Evolutionary conservation across 345 rosid genomes (phyloP).

Genomic region (Bruguiera sexangula): DNA sequence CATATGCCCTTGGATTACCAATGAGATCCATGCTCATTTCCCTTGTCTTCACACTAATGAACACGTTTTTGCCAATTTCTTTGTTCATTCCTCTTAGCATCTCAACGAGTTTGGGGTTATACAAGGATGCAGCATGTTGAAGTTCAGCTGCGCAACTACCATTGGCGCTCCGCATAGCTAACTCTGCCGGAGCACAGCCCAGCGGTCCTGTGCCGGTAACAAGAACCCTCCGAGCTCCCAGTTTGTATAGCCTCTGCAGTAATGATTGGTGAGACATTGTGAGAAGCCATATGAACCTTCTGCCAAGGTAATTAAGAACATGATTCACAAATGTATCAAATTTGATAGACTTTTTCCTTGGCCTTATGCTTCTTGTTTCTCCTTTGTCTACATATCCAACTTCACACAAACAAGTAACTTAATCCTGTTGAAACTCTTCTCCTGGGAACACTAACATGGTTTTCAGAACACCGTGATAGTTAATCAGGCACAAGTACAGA

Average conservation of each 20-base stretch:
- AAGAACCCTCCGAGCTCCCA: conserved; percentile 41
- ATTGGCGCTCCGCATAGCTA: conserved; percentile 31
- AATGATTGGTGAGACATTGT: conserved; percentile 19
- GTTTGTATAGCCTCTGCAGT: conserved; percentile 36
- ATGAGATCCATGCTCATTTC: conserved; percentile 39
- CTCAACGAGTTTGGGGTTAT: conserved; percentile 39
- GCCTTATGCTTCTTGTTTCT: too few species aligned
- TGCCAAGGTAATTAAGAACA: too few species aligned
- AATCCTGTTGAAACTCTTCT: too few species aligned
- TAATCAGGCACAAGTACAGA: too few species aligned
- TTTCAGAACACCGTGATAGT: too few species aligned
- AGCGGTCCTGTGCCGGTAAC: conserved; percentile 54
- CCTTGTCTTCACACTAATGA: conserved; percentile 37
- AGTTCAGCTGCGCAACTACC: conserved; percentile 42
- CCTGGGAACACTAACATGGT: too few species aligned
- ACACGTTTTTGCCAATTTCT: conserved; percentile 21
- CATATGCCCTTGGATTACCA: conserved; percentile 38
- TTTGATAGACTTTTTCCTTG: too few species aligned
- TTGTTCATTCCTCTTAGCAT: conserved; percentile 30
- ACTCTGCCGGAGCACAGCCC: conserved; percentile 52
- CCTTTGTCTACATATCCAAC: too few species aligned
- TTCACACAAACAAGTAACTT: too few species aligned
- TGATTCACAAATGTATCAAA: too few species aligned
- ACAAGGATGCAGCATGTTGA: conserved; percentile 38
- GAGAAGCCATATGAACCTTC: too few species aligned